A percentile compares a stretch with the other conserved stretches of the same genome.
phyloP scores from a whole-genome alignment of 2,329 filamentous ascomycete species.

The Fusarium luffae region DNA sequence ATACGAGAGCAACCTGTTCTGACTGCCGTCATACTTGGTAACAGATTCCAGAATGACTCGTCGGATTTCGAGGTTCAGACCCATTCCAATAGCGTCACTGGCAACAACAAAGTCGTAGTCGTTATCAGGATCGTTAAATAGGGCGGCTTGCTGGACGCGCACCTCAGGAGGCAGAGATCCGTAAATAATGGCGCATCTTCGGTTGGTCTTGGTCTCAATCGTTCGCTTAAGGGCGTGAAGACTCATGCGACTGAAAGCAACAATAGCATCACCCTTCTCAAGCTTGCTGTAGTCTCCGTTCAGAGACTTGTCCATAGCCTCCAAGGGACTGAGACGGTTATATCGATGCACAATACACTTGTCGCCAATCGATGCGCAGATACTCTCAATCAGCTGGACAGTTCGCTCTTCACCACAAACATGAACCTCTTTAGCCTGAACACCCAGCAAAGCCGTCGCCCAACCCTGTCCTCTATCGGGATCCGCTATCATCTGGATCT shows the following conservation, averaged over 20 bases:
- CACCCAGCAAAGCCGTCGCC: conserved; percentile 89
- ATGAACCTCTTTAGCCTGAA: conserved; percentile 89
- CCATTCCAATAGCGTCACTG: conserved; percentile 97
- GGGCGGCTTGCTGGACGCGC: conserved; percentile 85
- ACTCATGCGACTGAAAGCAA: conserved; percentile 83
- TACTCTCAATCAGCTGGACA: conserved; percentile 79
- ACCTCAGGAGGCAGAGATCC: conserved; percentile 93
- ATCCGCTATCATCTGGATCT: conserved; percentile 97
- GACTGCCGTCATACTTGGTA: conserved; percentile 74
- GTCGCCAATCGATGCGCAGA: conserved; percentile 85
- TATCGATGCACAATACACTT: conserved; percentile 85
- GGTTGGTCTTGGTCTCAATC: conserved; percentile 80
- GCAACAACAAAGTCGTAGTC: conserved; percentile 96
- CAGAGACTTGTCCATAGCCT: conserved; percentile 73
- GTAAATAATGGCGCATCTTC: conserved; percentile 91
- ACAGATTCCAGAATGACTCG: conserved; percentile 87
- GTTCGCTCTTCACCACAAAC: conserved; percentile 90
- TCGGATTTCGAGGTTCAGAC: conserved; percentile 91
- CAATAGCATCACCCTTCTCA: conserved; percentile 89
- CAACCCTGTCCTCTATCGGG: conserved; percentile 88
- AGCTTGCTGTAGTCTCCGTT: conserved; percentile 72
- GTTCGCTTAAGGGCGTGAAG: conserved; percentile 83
- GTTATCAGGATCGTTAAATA: conserved; percentile 96
- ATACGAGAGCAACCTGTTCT: conserved; percentile 68
- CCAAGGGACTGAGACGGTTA: conserved; percentile 81